Evolutionary conservation across 768 basidiomycete genomes (phyloP), one percentile per base, ranked within the genome.

Genomic region (Tephrocybe sp.): DNA sequence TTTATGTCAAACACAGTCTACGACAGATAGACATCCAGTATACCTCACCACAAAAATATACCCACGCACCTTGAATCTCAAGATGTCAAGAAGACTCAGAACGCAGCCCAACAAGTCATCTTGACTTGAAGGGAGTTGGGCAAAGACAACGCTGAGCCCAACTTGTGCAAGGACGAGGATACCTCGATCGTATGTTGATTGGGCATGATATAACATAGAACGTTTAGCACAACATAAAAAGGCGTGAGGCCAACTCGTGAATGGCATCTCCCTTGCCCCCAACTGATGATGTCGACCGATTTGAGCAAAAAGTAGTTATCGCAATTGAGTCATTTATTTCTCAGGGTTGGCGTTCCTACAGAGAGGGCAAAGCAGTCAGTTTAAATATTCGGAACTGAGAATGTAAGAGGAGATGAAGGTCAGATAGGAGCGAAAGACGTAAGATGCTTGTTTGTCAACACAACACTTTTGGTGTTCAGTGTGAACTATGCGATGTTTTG

Each of bases 381-480:
- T 45, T 45, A 49, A 34, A 38, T 26, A 48, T 52, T 48, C 22
- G 30, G 45, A 26, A 36, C 23, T 30, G 3, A 39, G n/a, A 34
- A 38, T 26, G 58, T 32, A 56, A 39, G 39, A 46, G 61, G 48
- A 50, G 39, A 42, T 39, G 45, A 49, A 58, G 55, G 70, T 95
- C 93, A 95, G 92, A 95, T 95, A 95, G 92, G 92, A 95, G 93
- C 92, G 93, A 95, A 95, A 95, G 93, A 97, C 92, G 69, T 75
- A 82, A 26, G 87, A 90, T 91, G 85, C 60, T 77, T 82, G 72
- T 71, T 79, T 86, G 73, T 93, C 88, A 84, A 89, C 91, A 93
- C 70, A 26, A 7, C n/a, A n/a, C n/a, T n/a, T 64, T 69, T 71
- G 66, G 45, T 72, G 70, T 90, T 96, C 92, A 85, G 92, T 84